Evolutionary conservation across 2,329 filamentous ascomycete species (phyloP).

Genomic region (Beauveria asiatica): DNA sequence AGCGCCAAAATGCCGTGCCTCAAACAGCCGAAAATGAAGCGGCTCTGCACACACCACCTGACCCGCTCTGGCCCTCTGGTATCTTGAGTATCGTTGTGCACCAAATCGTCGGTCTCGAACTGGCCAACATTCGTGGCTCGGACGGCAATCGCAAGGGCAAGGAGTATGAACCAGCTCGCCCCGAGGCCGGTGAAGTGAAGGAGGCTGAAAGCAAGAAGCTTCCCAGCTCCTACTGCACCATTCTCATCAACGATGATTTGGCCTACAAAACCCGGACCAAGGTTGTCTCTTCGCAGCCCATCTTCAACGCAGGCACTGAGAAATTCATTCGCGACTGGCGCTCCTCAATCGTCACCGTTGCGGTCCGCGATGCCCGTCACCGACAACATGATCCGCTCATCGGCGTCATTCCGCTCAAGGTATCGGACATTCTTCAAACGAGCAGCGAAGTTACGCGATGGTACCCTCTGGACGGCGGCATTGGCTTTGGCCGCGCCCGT

Average conservation of each 20-base stretch:
- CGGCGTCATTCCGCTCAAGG: slow-evolving; percentile 79
- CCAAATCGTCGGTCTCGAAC: slow-evolving; percentile 88
- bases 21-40: slow-evolving; percentile 69
- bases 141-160: slow-evolving; percentile 70
- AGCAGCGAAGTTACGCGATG: slow-evolving; percentile 80
- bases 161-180: slow-evolving; percentile 82
- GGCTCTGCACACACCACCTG: slow-evolving; percentile 81
- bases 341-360: slow-evolving; percentile 75
- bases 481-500: slow-evolving; percentile 82
- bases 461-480: slow-evolving; percentile 94
- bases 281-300: slow-evolving; percentile 86
- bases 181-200: slow-evolving; percentile 71
- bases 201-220: slow-evolving; percentile 74
- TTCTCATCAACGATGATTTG: slow-evolving; percentile 79
- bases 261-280: slow-evolving; percentile 93
- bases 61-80: slow-evolving; percentile 93
- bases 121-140: slow-evolving; percentile 85
- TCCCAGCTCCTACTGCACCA: slow-evolving; percentile 90
- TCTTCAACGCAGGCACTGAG: slow-evolving; percentile 95
- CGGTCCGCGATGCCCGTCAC: slow-evolving; percentile 81
- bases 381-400: slow-evolving; percentile 91
- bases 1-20: slow-evolving; percentile 68
- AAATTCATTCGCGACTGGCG: slow-evolving; percentile 91
- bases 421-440: slow-evolving; percentile 81
- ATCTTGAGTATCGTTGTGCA: slow-evolving; percentile 81